Evolutionary conservation across 768 basidiomycete genomes (phyloP), one percentile per base, ranked within the genome.

Genomic region (Candolleomyces eurysporus): DNA sequence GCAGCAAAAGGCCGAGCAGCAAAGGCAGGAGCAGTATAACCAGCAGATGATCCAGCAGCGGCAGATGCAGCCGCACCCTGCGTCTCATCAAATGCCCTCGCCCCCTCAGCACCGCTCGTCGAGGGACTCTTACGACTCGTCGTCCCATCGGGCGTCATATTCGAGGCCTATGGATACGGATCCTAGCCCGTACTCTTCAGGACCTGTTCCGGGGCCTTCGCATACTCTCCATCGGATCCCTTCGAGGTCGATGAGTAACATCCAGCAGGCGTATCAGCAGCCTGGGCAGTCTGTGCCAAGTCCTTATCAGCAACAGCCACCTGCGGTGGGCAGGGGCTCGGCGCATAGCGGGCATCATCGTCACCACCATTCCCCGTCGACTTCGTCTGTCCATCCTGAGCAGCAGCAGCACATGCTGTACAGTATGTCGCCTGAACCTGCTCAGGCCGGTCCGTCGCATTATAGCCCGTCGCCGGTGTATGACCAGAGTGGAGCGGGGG

Each of bases 361-460:
- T n/a, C 65, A 57, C 31, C 59, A 62, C 50, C 59, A 57, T 45
- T 61, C 65, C 4, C 60, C 51, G 36, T 48, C 59, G 9, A 54
- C 59, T 58, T 64, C 56, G 56, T 59, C 31, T 14, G 40, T 52
- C 39, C 16, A 49, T 42, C 4, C 58, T 5, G 30, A 36, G 21
- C 61, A 64, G 10, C 60, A 63, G 6, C 61, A 63, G 10, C 67
- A 71, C 1, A 36, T 36, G 19, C 69, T 73, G 69, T 74, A 76
- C 48, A 40, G 67, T n/a, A 63, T 71, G 10, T 68, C 73, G 11
- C 64, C 68, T 2, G 67, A 71, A 19, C 69, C 69, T 56, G 67
- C 26, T 63, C 51, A 51, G 60, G 4, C 65, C 53, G 21, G 64
- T 58, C 26, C 50, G 70, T 30, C 64, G 67, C 10, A 69, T 50